These are phyloP conservation scores for Sporisorium sorghi DNA, from an alignment of 1,284 basidiomycete species.

Conservation along the genomic window DNA sequence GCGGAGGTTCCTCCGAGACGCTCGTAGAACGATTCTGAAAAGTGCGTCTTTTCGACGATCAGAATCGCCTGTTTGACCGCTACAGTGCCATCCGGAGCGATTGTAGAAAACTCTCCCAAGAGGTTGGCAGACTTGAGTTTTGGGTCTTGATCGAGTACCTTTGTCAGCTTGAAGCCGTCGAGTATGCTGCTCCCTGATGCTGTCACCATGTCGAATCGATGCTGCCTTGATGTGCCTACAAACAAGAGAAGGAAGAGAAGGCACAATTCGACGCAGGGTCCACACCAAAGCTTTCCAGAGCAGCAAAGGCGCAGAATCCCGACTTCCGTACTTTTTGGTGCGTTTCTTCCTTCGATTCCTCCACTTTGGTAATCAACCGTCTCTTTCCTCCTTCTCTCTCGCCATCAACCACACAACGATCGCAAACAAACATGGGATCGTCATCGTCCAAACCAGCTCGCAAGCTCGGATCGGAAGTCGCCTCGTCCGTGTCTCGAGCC, in stretches of 20 bases:
- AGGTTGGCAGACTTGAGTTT: conserved; percentile 48
- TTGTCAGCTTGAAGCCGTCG: conserved; percentile 53
- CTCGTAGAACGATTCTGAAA: conserved; percentile 41
- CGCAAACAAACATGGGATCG: conserved; percentile 43
- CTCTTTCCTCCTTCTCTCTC: not conserved
- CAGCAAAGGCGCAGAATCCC: conserved; percentile 9
- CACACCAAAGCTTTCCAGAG: conserved; percentile 5
- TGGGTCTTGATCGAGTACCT: conserved; percentile 56
- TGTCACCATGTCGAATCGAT: not conserved
- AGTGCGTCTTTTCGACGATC: conserved; percentile 65
- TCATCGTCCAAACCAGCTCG: conserved; percentile 53
- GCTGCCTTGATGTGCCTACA: not conserved
- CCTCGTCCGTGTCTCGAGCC: conserved; percentile 33
- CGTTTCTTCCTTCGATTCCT: conserved; percentile 19
- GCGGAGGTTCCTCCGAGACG: not conserved
- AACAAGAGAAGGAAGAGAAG: not conserved
- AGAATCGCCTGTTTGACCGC: conserved; percentile 52
- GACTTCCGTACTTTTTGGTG: conserved; percentile 29
- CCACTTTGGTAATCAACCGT: conserved; percentile 37
- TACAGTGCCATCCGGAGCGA: not conserved
- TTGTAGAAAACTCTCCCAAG: conserved; percentile 31
- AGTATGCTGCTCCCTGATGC: conserved; percentile 14
- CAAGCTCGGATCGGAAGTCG: conserved; percentile 43
- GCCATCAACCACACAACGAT: not conserved
- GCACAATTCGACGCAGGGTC: conserved; percentile 22